Base-by-base conservation (phyloP, 768 basidiomycete species). In the Macrolepiota dolichaula region DNA sequence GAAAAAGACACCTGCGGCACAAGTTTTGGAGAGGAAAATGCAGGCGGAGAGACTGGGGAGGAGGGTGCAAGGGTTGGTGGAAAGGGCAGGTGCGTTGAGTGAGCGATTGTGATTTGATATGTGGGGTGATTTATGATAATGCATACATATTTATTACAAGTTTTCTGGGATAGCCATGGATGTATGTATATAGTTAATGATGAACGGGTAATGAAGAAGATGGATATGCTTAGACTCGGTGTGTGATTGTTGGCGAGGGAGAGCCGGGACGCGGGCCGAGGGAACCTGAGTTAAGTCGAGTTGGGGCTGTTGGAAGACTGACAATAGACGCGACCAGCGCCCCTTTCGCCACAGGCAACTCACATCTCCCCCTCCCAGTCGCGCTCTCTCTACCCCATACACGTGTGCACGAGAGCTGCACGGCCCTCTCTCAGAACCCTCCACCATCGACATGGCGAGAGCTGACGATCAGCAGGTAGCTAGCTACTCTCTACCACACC, bases 1-100 rank as follows among this genome's bases (percentile, higher is more conserved):
- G 77, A 92, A 88, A 78, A 83, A 85, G 68, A 87, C 81, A 58
- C 94, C 95, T 15, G 89, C 88, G 27, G 84, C 91, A 64, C 94
- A 95, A 69, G 79, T 97, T 10, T 76, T 80, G 76, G 88, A 93
- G 70, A 79, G 89, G 62, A 89, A 86, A 74, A 73, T 83, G 78
- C 86, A 93, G 73, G 92, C 83, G 7, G 91, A 92, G 72, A 80
- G 81, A 59, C 69, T 96, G 68, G 85, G 83, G 63, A 78, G 82
- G 62, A 78, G 88, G 40, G 85, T 95, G 29, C 84, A 83, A 68
- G 89, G 86, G 2, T 70, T 96, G 67, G 68, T 91, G 63, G 86
- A 90, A 67, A 82, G 85, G 62, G 84, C 89, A 6, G 87, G 75
- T 66, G 73, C 75, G 2, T 72, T 84, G 37, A 58, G 53, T 19